Base-by-base conservation (phyloP, 495 filamentous ascomycete genomes). In the Amniculicola lignicola region DNA sequence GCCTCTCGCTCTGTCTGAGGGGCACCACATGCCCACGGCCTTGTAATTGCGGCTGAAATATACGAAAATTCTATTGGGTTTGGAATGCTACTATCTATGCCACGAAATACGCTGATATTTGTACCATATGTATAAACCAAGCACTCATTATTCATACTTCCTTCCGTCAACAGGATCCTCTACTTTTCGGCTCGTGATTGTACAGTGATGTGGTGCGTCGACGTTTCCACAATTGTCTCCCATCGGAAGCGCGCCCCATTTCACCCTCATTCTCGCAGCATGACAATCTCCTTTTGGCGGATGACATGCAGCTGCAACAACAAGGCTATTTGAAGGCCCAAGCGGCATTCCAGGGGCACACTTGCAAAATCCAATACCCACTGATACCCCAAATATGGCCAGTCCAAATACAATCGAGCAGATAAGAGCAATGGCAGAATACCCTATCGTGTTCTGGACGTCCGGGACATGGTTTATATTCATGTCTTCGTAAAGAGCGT, bases 221-320 rank as follows among this genome's bases (percentile, higher is more conserved):
- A 5, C 21, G 23, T 47, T 27, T 29, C 16, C 43, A 21, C 9
- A 7, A 35, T 7, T 41, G 38, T 41, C 16, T 18, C 38, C 38
- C 6, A 16, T 41, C 16, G 38, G 25, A 10, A 31, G 9, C 4
- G 43, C 43, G 4, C 43, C 43, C 43, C 43, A 47, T 19, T 33
- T 29, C 16, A 47, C 43, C 21, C 11, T 27, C 3, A 12, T 47
- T 47, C 27, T 47, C 10, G 43, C 43, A 29, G 43, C 21, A 47
- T 47, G 9, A 15, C 43, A 27, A 47, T 47, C 43, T 4, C 4
- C 33, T 47, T 47, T 27, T 21, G 43, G 43, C 23, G 43, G 43
- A 31, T 47, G 43, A 31, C 43, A 47, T 47, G 43, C 43, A 7
- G 43, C 43, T 28, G 43, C 43, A 29, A 47, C 33, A 29, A 47